Evolutionary conservation across 495 filamentous ascomycete genomes (phyloP).

Genomic region (Penicillium cinerascens): DNA sequence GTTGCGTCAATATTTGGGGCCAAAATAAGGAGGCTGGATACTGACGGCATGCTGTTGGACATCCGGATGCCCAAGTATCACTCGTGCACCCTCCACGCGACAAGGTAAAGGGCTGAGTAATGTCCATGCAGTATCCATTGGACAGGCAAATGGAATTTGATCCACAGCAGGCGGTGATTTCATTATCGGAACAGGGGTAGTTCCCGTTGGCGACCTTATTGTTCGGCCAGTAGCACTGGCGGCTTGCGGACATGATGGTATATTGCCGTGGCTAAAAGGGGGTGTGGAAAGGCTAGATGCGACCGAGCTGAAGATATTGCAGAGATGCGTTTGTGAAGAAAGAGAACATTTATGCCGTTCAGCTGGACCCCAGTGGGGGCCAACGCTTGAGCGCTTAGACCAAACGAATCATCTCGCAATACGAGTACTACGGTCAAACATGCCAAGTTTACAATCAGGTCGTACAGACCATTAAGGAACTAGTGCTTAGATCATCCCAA

Average conservation of each 20-base stretch:
- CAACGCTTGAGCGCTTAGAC: too few relatives aligned
- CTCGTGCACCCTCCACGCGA: constrained; percentile 16
- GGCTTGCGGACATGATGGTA: constrained; percentile 3
- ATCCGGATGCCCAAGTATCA: constrained; percentile 13
- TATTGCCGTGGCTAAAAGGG: too few relatives aligned
- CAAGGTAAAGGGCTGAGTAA: constrained; percentile 12
- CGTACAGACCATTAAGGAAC: too few relatives aligned
- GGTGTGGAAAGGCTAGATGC: not conserved
- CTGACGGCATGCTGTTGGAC: constrained; percentile 18
- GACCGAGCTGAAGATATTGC: not conserved
- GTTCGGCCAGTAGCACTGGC: constrained; percentile 19
- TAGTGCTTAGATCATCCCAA: too few relatives aligned
- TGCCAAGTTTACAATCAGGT: too few relatives aligned
- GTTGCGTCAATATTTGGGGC: not conserved
- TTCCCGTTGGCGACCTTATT: not conserved
- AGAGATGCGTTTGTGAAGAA: not conserved
- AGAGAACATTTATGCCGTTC: not conserved
- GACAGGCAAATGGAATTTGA: constrained; percentile 11
- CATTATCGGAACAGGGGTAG: constrained; percentile 13
- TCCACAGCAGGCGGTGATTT: constrained; percentile 14
- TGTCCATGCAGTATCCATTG: constrained; percentile 19
- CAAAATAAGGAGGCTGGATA: not conserved
- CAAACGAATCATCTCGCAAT: not conserved
- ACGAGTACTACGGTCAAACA: too few relatives aligned
- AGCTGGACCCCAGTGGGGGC: too few relatives aligned